These are phyloP conservation scores for Scleroderma bovista DNA, from an alignment of 768 basidiomycete species.

Conservation along the genomic window DNA sequence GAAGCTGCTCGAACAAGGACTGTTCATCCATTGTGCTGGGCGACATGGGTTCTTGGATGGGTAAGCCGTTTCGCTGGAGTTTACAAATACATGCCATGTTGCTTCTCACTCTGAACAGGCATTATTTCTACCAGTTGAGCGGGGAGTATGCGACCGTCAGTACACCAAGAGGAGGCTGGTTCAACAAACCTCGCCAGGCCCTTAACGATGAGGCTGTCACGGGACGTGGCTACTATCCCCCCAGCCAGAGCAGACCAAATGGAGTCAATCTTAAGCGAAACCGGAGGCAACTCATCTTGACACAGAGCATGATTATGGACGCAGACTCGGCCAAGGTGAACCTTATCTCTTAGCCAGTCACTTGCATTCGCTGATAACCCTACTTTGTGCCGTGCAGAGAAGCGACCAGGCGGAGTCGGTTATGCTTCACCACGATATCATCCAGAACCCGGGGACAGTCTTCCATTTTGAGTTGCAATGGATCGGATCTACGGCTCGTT, in stretches of 20 bases:
- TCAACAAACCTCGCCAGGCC: slow-evolving; percentile 42
- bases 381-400: slow-evolving; percentile 38
- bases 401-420: slow-evolving; percentile 87
- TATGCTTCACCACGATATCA: slow-evolving; percentile 87
- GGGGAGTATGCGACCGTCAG: slow-evolving; percentile 69
- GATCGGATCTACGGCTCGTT: slow-evolving; percentile 90
- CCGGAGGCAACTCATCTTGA: slow-evolving; percentile 66
- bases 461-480: slow-evolving; percentile 98
- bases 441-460: slow-evolving; percentile 90
- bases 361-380: slow-evolving; percentile 7
- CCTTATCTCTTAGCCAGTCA: not conserved
- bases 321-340: slow-evolving; percentile 70
- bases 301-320: slow-evolving; percentile 89
- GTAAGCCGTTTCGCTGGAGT: slow-evolving; percentile 36
- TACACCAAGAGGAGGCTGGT: slow-evolving; percentile 68
- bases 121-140: slow-evolving; percentile 84
- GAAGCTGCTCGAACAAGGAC: slow-evolving; percentile 70
- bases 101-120: slow-evolving; percentile 36
- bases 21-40: slow-evolving; percentile 80
- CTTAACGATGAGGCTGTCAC: slow-evolving; percentile 38
- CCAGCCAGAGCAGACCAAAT: slow-evolving; percentile 31
- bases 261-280: slow-evolving; percentile 39
- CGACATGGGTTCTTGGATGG: slow-evolving; percentile 85
- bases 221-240: slow-evolving; percentile 32
- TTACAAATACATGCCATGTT: not conserved